Evolutionary conservation across 129 eudicot genomes (phyloP).

Genomic region (Flaveria ramosissima): DNA sequence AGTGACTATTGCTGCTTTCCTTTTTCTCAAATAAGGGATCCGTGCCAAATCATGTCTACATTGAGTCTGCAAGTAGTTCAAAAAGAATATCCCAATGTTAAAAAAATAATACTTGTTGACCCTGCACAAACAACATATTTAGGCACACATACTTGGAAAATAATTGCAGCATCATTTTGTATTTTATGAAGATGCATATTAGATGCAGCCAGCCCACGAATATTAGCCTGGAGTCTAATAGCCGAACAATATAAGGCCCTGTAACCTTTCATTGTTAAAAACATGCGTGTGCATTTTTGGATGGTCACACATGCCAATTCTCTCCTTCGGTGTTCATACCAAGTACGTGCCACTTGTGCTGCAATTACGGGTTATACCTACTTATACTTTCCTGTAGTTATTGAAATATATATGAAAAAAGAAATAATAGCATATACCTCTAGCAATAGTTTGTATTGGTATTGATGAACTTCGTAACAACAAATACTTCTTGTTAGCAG

Average conservation of each 20-base stretch:
- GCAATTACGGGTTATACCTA: constrained; percentile 1
- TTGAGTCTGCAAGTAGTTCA: constrained; percentile 45
- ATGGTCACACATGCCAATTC: constrained; percentile 64
- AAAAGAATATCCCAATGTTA: background rate
- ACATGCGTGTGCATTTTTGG: constrained; percentile 56
- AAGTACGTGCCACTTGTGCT: constrained; percentile 63
- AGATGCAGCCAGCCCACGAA: constrained; percentile 71
- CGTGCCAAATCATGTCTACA: constrained; percentile 48
- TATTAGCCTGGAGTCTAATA: constrained; percentile 53
- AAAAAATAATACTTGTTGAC: background rate
- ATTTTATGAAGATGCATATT: constrained; percentile 40
- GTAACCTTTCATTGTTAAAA: constrained; percentile 53
- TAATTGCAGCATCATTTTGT: constrained; percentile 53
- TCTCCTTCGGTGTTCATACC: constrained; percentile 47
- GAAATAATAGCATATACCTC: constrained; percentile 57
- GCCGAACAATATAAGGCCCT: constrained; percentile 46
- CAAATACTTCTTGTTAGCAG: constrained; percentile 45
- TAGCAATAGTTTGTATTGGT: constrained; percentile 64
- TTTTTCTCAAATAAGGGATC: constrained; percentile 36
- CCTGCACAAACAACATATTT: background rate
- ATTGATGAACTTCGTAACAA: constrained; percentile 44
- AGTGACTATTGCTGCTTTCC: constrained; percentile 48
- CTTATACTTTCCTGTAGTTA: background rate
- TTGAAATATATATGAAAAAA: background rate
- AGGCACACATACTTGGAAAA: constrained; percentile 55